phyloP scores from a whole-genome alignment of 108 stramenopile genomes.

The Aurantiochytrium sp. region DNA sequence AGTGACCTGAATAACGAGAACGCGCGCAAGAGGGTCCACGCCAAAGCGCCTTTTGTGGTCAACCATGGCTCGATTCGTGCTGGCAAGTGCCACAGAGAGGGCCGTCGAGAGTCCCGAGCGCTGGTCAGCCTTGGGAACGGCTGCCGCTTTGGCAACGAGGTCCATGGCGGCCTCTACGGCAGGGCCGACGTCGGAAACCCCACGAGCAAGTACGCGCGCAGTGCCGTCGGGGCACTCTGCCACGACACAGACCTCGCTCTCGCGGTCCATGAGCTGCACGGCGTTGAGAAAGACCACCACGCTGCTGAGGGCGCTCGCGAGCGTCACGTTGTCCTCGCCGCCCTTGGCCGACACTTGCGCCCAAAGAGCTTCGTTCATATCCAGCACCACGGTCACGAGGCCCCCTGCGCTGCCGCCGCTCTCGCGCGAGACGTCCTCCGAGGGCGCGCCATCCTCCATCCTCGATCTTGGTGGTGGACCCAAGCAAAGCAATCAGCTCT shows the following conservation, averaged over 20 bases:
- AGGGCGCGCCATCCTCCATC: neutral
- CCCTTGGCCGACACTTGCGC: neutral
- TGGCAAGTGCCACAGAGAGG: neutral
- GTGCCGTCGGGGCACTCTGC: constrained; percentile 4
- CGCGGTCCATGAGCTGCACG: constrained; percentile 11
- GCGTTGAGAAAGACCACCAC: neutral
- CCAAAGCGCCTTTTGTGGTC: neutral
- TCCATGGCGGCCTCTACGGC: neutral
- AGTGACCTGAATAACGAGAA: neutral
- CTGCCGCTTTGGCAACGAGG: neutral
- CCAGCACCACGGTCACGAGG: neutral
- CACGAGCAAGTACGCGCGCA: neutral
- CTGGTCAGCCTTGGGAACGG: neutral
- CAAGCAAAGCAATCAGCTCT: too few relatives aligned
- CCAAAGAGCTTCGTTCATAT: neutral
- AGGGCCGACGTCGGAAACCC: neutral
- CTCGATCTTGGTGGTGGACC: neutral
- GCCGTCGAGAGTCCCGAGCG: neutral
- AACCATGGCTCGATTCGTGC: neutral
- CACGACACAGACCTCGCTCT: neutral
- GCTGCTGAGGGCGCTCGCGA: neutral
- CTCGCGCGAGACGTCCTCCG: too few relatives aligned
- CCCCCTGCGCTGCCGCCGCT: neutral
- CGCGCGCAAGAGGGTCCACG: neutral
- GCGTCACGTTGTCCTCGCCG: neutral